Conservation (phyloP, 2,329 filamentous ascomycete species). For the Verticillium isaacii region DNA sequence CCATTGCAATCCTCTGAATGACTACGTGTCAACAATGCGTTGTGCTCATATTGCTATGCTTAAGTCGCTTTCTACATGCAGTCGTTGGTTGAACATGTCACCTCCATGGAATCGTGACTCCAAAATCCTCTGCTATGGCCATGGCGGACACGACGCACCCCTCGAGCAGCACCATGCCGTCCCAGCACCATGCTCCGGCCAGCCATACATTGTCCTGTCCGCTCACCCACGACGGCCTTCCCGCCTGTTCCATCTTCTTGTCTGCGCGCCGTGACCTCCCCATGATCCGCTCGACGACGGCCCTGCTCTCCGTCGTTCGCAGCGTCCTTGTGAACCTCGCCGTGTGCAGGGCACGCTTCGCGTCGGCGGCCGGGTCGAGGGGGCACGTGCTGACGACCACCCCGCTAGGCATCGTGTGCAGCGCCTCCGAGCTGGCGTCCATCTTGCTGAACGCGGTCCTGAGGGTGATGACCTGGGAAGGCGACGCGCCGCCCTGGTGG, state of each 20-base stretch:
- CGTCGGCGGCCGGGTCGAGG: constrained; percentile 27
- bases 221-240: constrained; percentile 37
- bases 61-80: neutral
- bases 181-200: constrained; percentile 59
- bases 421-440: constrained; percentile 39
- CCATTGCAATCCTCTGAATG: constrained; percentile 26
- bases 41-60: neutral
- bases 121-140: constrained; percentile 47
- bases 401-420: constrained; percentile 46
- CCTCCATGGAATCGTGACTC: constrained; percentile 35
- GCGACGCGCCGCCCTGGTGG: constrained; percentile 14
- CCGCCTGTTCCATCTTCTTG: constrained; percentile 6
- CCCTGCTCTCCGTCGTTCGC: constrained; percentile 41
- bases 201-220: constrained; percentile 51
- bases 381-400: constrained; percentile 50
- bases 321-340: constrained; percentile 48
- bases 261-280: constrained; percentile 4
- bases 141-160: constrained; percentile 57
- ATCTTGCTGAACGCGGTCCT: constrained; percentile 25
- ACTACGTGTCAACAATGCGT: neutral
- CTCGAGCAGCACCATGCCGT: constrained; percentile 58
- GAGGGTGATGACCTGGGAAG: constrained; percentile 27
- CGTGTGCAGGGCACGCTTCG: constrained; percentile 34
- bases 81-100: neutral
- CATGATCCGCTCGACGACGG: constrained; percentile 42